These are phyloP conservation scores for Yarrowia deformans DNA, from an alignment of 805 yeast species.

Conservation along the genomic window DNA sequence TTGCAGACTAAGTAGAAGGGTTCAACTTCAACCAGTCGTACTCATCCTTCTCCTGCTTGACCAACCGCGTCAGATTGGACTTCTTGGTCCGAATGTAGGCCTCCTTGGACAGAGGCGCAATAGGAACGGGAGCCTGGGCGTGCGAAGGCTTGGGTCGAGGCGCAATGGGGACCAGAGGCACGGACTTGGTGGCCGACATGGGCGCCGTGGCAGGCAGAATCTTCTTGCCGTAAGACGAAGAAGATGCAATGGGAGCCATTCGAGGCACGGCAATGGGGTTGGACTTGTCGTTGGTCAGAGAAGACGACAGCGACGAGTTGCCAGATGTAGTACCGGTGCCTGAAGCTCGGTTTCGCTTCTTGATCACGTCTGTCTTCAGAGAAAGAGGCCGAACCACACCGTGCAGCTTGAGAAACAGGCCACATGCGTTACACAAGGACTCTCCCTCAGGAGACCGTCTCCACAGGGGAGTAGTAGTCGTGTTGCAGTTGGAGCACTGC, in stretches of 20 bases:
- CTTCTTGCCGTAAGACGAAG: conserved; percentile 33
- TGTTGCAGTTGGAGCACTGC: conserved; percentile 84
- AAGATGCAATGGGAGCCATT: conserved; percentile 32
- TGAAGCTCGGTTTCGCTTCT: conserved; percentile 78
- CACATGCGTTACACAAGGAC: conserved; percentile 96
- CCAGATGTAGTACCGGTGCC: conserved; percentile 22
- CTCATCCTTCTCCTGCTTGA: conserved; percentile 37
- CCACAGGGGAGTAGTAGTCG: conserved; percentile 95
- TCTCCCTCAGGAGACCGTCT: conserved; percentile 92
- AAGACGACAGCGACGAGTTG: conserved; percentile 36
- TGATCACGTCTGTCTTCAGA: conserved; percentile 91
- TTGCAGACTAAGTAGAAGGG: conserved; percentile 1
- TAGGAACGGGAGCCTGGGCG: conserved; percentile 32
- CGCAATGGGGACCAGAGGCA: conserved; percentile 34
- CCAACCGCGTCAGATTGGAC: conserved; percentile 36
- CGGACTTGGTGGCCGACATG: conserved; percentile 34
- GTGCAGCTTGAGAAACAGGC: conserved; percentile 87
- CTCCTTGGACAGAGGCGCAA: conserved; percentile 38
- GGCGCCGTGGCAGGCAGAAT: conserved; percentile 26
- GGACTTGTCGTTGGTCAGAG: conserved; percentile 28
- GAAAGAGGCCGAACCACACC: conserved; percentile 95
- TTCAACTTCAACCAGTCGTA: conserved; percentile 36
- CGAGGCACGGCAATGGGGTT: conserved; percentile 37
- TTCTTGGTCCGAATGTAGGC: conserved; percentile 34
- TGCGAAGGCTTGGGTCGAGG: conserved; percentile 32